Conservation (phyloP, 108 stramenopile species). For the Cylindrotheca fusiformis region DNA sequence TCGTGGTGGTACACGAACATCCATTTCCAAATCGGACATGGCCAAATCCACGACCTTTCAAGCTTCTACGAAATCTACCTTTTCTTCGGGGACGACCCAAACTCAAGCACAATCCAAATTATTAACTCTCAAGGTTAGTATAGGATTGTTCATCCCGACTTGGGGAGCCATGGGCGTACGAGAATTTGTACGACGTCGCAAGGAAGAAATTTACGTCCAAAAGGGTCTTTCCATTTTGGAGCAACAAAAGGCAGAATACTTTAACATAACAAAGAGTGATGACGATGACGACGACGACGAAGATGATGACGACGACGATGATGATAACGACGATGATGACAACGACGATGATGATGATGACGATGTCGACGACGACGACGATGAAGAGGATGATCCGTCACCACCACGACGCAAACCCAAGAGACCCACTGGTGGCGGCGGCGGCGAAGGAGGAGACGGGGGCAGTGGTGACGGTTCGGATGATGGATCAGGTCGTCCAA, state of each 20-base stretch:
- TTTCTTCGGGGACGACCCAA: neutral
- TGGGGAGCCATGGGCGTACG: constrained; percentile 24
- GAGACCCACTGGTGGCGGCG: constrained; percentile 5
- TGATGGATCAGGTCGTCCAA: constrained; percentile 16
- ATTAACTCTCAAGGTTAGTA: constrained; percentile 17
- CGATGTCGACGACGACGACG: constrained; percentile 29
- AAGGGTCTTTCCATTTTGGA: constrained; percentile 40
- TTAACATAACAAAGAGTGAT: constrained; percentile 28
- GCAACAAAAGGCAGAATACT: constrained; percentile 43
- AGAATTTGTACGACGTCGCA: constrained; percentile 32
- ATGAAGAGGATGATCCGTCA: constrained; percentile 35
- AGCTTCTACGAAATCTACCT: neutral
- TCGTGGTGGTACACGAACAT: neutral
- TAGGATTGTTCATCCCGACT: constrained; percentile 27
- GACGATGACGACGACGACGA: constrained; percentile 13
- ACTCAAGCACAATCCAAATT: neutral
- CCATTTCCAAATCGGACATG: neutral
- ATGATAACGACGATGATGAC: constrained; percentile 16
- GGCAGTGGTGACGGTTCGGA: constrained; percentile 13
- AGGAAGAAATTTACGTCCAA: constrained; percentile 38
- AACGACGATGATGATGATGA: constrained; percentile 36
- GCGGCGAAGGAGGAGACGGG: constrained; percentile 6
- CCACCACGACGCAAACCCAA: constrained; percentile 5
- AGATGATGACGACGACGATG: constrained; percentile 14
- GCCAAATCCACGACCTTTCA: neutral